Base-by-base conservation (phyloP, 1,139 yeast species). In the Pichia norvegensis region DNA sequence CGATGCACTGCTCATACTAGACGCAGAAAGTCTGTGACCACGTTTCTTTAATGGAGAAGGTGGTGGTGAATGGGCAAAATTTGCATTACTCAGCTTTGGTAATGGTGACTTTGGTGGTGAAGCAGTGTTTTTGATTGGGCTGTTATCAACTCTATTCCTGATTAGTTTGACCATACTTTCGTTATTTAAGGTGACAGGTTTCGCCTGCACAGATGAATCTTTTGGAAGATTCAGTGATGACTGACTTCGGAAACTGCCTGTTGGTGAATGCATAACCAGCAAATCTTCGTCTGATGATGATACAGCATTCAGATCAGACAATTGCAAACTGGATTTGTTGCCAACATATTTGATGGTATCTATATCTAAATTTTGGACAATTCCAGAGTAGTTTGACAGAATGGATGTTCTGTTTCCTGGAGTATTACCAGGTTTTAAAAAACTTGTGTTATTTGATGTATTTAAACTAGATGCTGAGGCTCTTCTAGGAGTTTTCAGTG, bases 371-470 rank as follows among this genome's bases (percentile, higher is more conserved):
- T 70, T 69, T 25, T 72, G 75, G 11, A 72, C 66, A 19, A 69
- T 61, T 10, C 74, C 75, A 0, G 75, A 67, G 54, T 73, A 73
- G 29, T 67, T 68, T 0, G 76, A 72, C 39, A 69, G 52, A 51
- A 67, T 55, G 6, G 77, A 72, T 16, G 62, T 55, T 54, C 76
- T 60, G 38, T 66, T 65, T 4, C 62, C 68, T 14, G 61, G 29
- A 11, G 42, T 19, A 11, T 11, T 35, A 8, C 20, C 35, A 19
- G 17, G 17, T 23, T 16, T 29, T 11, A 29, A 4, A 25, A 36
- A 25, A 35, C 29, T 38, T 4, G 39, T 27, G 29, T 14, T 11
- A 3, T 17, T 9, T 20, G 27, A 31, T 16, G 35, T 35, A 5
- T 17, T 7, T 11, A 29, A 13, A 31, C 36, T 35, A 27, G 42